Evolutionary conservation across 2,329 filamentous ascomycete genomes (phyloP), one percentile per base, ranked within the genome.

Genomic region (Blastomyces parvus): DNA sequence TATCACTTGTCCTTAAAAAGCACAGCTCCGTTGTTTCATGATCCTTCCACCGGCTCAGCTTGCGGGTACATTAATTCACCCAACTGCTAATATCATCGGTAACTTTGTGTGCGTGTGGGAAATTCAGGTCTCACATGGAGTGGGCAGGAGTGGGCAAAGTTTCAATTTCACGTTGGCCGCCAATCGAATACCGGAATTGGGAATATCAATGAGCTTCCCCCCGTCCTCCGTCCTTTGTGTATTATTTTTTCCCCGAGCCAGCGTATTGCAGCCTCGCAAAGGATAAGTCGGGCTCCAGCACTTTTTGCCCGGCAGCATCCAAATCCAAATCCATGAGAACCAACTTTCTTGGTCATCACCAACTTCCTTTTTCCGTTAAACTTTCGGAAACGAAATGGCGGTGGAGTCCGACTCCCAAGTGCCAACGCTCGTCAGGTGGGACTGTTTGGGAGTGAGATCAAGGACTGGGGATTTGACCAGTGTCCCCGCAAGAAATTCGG

Each of bases 301-400:
- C 19, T 40, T 40, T 40, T 57, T 50, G 57, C 38, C 57, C 14
- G 38, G 40, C 22, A 44, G n/a, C 56, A 38, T 13, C 36, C 9
- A 38, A 38, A 38, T 38, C 36, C 36, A 13, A 38, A 38, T 38
- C 36, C 36, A 13, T 11, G 36, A 38, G 36, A 38, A 38, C 9
- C 48, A 27, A 53, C 27, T 30, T 30, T 53, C 17, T 27, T 30
- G 50, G 50, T 55, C 19, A 33, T 36, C 22, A 17, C 19, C 36
- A 42, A 42, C 55, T n/a, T 7, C 22, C 13, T 22, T 27, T 19
- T 36, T 14, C 1, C 40, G n/a, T 59, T 59, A 40, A 40, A 48
- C 57, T 59, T 59, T 46, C 57, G 40, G 57, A 48, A 59, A 59
- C 57, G 42, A 59, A 44, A 59, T 55, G 55, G 57, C 57, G 57